Base-by-base conservation (phyloP, 2,329 filamentous ascomycete genomes). In the Rosellinia necatrix region DNA sequence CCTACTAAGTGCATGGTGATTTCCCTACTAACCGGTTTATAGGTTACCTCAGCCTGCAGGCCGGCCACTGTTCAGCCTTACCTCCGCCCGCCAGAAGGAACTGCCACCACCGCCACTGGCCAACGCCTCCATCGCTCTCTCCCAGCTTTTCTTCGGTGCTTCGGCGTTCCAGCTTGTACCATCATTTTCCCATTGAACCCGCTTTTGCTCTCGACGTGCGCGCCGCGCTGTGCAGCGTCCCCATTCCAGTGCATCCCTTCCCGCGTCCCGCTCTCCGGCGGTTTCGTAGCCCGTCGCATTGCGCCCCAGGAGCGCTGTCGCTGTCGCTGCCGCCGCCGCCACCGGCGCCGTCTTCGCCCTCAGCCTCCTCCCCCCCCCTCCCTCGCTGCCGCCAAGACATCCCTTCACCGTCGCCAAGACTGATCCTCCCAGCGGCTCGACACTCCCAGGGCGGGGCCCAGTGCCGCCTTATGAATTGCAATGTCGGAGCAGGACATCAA, bases 401-500 rank as follows among this genome's bases (percentile, higher is more conserved):
- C n/a, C 35, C 30, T 7, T 41, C 21, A 9, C 38, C 25, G 24
- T n/a, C n/a, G n/a, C n/a, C n/a, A n/a, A n/a, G n/a, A n/a, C n/a
- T n/a, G n/a, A n/a, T n/a, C n/a, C n/a, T n/a, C n/a, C n/a, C n/a
- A n/a, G n/a, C n/a, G n/a, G n/a, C 21, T 59, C 49, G 21, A 44
- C 55, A 50, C 32, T 37, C 49, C 46, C 37, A 38, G 49, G 41
- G 54, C 42, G 51, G 59, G 60, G 56, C 53, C 51, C 29, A 55
- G 22, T 34, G 29, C 50, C 47, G 49, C 56, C 34, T 46, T 22
- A 29, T 56, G 27, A 22, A 49, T 49, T 51, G 49, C 64, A 52
- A 71, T 71, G 69, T 66, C 67, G 57, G 65, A 67, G 24, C 66
- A 67, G 57, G 67, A 70, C 56, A 64, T 69, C 64, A 66, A 67